Base-by-base conservation (phyloP, 2,329 filamentous ascomycete genomes). In the Escovopsis sp. region DNA sequence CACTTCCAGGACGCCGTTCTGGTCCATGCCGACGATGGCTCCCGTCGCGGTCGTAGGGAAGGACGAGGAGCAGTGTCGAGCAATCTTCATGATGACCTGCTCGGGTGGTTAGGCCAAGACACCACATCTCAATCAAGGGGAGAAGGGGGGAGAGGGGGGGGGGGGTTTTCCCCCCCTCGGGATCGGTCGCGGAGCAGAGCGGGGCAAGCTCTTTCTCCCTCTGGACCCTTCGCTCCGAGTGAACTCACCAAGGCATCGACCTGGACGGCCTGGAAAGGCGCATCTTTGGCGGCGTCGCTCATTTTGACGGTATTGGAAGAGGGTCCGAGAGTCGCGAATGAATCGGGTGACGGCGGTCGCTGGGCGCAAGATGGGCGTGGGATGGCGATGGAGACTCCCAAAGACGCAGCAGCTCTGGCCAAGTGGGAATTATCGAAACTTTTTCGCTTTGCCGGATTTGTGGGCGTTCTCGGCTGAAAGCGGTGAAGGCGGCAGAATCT, bases 61-160 rank as follows among this genome's bases (percentile, higher is more conserved):
- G 42, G 76, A 74, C 55, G 84, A 76, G 44, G 86, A 82, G 68
- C 84, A 86, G 71, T 95, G 88, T 68, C 93, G 95, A 65, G 93
- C 88, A 62, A 96, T 88, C 72, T 95, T 94, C 83, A 95, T 89
- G 53, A 94, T 84, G 57, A 93, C 84, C 84, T 91, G 53, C 41
- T 44, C 37, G 39, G 20, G 20, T 20, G 20, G 20, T 20, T 20
- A 20, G 20, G 20, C 20, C 20, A 20, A 4, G 20, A 20, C 20
- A 20, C 20, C 43, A 45, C 47, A 46, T 51, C 46, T 45, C 49
- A 40, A 20, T 20, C 20, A n/a, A n/a, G n/a, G n/a, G n/a, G n/a
- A n/a, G n/a, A n/a, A n/a, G n/a, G n/a, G n/a, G n/a, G n/a, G n/a
- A n/a, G n/a, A n/a, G n/a, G n/a, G n/a, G n/a, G n/a, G n/a, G n/a